Percentiles rank a stretch among this genome's conserved stretches.
phyloP scores from a whole-genome alignment of 352 stramenopile genomes.

The Plasmopara viticola region DNA sequence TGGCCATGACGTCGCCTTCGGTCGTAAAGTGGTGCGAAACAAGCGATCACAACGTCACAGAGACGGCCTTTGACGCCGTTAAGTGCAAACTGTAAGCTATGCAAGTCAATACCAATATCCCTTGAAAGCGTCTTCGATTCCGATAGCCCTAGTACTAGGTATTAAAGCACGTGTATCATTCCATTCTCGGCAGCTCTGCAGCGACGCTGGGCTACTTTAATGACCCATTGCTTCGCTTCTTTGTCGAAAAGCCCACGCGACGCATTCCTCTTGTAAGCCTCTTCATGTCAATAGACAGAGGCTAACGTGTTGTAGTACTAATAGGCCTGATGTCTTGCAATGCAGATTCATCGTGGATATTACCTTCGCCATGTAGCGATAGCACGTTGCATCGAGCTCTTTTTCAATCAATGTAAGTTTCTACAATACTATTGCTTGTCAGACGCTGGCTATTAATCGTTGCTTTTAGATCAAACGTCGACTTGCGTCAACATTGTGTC shows the following conservation, averaged over 20 bases:
- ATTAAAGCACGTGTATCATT: slow-evolving; percentile 20
- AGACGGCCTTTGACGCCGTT: slow-evolving; percentile 66
- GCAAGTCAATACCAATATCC: neutral
- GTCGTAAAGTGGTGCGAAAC: slow-evolving; percentile 23
- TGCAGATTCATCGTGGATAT: slow-evolving; percentile 73
- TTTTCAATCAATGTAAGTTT: slow-evolving; percentile 33
- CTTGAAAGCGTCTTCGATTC: neutral
- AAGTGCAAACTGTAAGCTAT: slow-evolving; percentile 69
- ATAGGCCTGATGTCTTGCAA: neutral
- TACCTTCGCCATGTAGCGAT: slow-evolving; percentile 64
- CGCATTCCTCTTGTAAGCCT: slow-evolving; percentile 52
- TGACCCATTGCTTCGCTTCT: slow-evolving; percentile 51
- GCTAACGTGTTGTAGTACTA: neutral
- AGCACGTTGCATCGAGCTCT: slow-evolving; percentile 42
- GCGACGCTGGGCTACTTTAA: slow-evolving; percentile 52
- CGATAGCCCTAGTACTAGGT: neutral
- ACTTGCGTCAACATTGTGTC: slow-evolving; percentile 53
- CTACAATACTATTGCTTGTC: no score
- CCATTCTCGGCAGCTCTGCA: slow-evolving; percentile 36
- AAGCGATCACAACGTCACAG: slow-evolving; percentile 75
- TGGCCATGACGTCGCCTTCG: no score
- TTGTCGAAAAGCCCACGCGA: slow-evolving; percentile 54
- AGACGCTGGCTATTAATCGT: neutral
- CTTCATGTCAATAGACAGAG: neutral
- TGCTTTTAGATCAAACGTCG: slow-evolving; percentile 13